Base-by-base conservation (phyloP, 116 monocot species). In the Phalaenopsis hybrid region DNA sequence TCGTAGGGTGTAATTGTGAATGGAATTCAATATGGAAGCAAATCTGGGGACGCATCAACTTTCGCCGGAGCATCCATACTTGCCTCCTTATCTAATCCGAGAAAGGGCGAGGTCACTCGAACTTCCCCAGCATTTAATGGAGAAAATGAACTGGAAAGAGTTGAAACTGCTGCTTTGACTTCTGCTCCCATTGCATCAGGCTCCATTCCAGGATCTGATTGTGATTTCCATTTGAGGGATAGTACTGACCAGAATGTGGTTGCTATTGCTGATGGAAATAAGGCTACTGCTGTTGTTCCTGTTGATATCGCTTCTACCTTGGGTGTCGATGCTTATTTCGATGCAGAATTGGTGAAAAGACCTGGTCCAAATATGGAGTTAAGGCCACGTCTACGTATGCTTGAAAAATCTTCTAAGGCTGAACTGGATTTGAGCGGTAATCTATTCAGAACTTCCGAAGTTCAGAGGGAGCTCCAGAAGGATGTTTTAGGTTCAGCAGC, bases 21-120 rank as follows among this genome's bases (percentile, higher is more conserved):
- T 82, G 91, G 84, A 75, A 55, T 87, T 84, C 86, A 85, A 37
- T 84, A 85, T 68, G 89, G 87, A 72, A 70, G 86, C 31, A 82
- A 87, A 85, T 73, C 86, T 17, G 88, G 89, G 50, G 94, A 96
- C 65, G 77, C 88, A 31, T 90, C 94, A 48, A 88, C 91, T 82
- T 89, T 91, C 81, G 88, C 87, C 81, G 99, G 95, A 45, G 93
- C 95, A 75, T 90, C 95, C 85, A 89, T 98, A 79, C 81, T 98
- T n/a, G 93, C 95, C 58, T 98, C 98, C 57, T 55, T 95, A 57
- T 93, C 91, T 69, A 89, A 89, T 89, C 81, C 83, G 86, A 78
- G 81, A 69, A 88, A 94, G 63, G 89, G 92, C 76, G 67, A 81
- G 18, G 18, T 86, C 48, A 78, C 68, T 57, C 80, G 84, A 86